Percentiles rank a stretch among this genome's conserved stretches.
Evolutionary conservation across 2,329 filamentous ascomycete species (phyloP).

Genomic region (Whalleya microplaca): DNA sequence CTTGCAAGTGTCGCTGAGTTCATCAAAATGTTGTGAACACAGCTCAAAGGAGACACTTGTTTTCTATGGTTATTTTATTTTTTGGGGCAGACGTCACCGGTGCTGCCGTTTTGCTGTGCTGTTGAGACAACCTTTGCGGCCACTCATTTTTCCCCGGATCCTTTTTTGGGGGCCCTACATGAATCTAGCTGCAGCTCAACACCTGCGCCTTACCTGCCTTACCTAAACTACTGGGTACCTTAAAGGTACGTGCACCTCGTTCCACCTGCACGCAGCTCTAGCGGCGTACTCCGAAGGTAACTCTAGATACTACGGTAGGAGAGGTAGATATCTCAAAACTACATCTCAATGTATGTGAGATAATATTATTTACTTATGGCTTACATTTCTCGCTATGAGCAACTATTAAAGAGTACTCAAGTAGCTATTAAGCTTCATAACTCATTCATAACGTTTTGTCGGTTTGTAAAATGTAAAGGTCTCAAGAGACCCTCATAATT

Average conservation of each 20-base stretch:
- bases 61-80: neutral
- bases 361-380: too few relatives aligned
- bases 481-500: neutral
- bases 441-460: too few relatives aligned
- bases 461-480: too few relatives aligned
- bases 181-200: neutral
- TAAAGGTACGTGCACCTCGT: conserved; percentile 15
- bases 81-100: neutral
- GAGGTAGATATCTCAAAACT: too few relatives aligned
- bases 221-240: too few relatives aligned
- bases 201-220: conserved; percentile 10
- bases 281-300: conserved; percentile 8
- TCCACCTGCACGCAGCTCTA: conserved; percentile 20
- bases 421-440: conserved; percentile 15
- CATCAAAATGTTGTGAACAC: too few relatives aligned
- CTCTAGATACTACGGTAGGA: neutral
- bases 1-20: neutral
- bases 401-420: too few relatives aligned
- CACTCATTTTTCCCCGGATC: neutral
- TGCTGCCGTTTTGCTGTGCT: neutral
- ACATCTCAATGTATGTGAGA: too few relatives aligned
- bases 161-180: neutral
- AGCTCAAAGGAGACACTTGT: neutral
- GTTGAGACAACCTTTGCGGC: neutral
- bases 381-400: too few relatives aligned